Conservation (phyloP, 176 grass and related monocot genomes). For the Areca catechu region DNA sequence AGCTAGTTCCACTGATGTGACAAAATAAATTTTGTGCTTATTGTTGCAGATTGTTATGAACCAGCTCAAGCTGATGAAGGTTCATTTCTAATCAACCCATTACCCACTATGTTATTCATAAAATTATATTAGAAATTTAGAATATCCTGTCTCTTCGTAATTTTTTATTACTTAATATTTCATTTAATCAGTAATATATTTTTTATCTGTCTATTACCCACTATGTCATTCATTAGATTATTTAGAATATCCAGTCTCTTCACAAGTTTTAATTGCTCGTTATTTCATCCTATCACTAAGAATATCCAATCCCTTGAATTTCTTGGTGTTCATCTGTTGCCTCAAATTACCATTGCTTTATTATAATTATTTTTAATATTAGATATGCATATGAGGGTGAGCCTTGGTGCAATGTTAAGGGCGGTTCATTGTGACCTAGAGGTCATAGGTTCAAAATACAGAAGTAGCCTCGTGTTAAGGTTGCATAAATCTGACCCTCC, state of each 20-base stretch:
- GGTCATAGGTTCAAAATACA: too few species aligned
- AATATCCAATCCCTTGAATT: too few species aligned
- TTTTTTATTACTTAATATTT: conserved; percentile 12
- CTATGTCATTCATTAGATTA: not conserved
- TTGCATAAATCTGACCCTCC: too few species aligned
- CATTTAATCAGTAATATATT: not conserved
- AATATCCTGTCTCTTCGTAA: conserved; percentile 9
- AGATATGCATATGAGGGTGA: too few species aligned
- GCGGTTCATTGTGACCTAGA: too few species aligned
- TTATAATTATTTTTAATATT: too few species aligned
- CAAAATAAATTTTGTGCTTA: conserved; percentile 1
- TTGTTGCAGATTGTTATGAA: conserved; percentile 64
- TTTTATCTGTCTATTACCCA: too few species aligned
- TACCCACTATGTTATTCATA: not conserved
- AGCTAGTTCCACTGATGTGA: not conserved
- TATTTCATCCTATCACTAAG: not conserved
- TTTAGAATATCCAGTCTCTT: not conserved
- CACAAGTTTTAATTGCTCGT: not conserved
- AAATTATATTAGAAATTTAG: not conserved
- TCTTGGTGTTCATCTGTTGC: too few species aligned
- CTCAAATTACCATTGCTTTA: too few species aligned
- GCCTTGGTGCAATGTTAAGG: too few species aligned
- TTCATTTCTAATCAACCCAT: conserved; percentile 25
- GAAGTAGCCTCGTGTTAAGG: too few species aligned
- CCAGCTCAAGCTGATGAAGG: conserved; percentile 68